Base-by-base conservation (phyloP, 2,329 filamentous ascomycete species). In the Fusarium virguliforme region DNA sequence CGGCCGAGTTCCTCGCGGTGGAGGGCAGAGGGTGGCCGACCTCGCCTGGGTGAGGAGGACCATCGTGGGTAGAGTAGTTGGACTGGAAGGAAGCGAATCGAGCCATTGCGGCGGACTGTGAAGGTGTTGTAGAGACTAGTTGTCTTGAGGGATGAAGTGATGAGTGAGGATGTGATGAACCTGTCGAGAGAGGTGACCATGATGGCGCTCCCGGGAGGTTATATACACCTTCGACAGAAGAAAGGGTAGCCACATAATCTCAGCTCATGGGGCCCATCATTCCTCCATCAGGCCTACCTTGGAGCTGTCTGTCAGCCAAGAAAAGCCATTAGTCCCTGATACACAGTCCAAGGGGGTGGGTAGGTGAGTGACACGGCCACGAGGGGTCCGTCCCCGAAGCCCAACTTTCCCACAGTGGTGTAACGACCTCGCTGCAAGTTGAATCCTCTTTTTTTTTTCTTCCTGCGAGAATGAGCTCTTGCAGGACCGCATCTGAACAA, bases 1-100 rank as follows among this genome's bases (percentile, higher is more conserved):
- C 79, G 12, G 82, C 60, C 26, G 81, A 75, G 59, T 84, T 83
- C 24, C 79, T 74, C 7, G 65, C 37, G 8, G 63, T 53, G 26
- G 59, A 62, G 4, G 64, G 38, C 30, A 69, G 18, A 15, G 53
- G 24, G 54, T 61, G 64, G 32, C 63, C 59, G 22, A 22, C 43
- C 28, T 59, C 64, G 15, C 54, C 55, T 22, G 41, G 18, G 34
- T 24, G 48, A 8, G 38, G 58, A 2, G n/a, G 58, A n/a, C 59
- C 62, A 54, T 71, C 60, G 51, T 70, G 62, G 35, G 41, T 71
- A 7, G 70, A 64, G 54, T 70, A 65, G 57, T 53, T 40, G 35
- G 70, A 67, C 46, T 56, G 69, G 53, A 15, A 37, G 24, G 59
- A 41, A n/a, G 56, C 55, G 35, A 72, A 62, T 30, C 57, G 46